These are phyloP conservation scores for Penicillium corylophilum DNA, from an alignment of 2,329 filamentous ascomycete species.

Conservation along the genomic window DNA sequence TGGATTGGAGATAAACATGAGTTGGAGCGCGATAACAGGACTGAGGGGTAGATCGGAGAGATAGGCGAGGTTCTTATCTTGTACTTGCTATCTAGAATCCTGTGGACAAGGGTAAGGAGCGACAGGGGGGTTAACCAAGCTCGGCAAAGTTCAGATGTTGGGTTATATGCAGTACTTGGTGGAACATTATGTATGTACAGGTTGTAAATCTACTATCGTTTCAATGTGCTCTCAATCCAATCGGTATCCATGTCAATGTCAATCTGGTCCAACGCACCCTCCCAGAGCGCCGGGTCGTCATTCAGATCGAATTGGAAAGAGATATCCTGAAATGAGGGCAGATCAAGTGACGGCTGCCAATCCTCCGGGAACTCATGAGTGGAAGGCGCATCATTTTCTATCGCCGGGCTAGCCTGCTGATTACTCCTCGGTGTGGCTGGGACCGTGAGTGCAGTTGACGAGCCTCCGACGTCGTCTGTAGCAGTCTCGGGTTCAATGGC, in stretches of 20 bases:
- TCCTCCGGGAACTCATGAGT: constrained; percentile 6
- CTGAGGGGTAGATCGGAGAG: not conserved
- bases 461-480: not conserved
- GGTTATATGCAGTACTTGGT: too few relatives aligned
- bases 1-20: not conserved
- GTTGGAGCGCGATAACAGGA: not conserved
- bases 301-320: constrained; percentile 38
- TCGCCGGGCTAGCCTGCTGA: constrained; percentile 9
- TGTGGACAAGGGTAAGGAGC: too few relatives aligned
- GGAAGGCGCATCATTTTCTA: not conserved
- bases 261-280: constrained; percentile 41
- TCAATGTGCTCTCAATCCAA: constrained; percentile 37
- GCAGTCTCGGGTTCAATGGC: constrained; percentile 25
- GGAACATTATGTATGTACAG: not conserved
- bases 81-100: not conserved
- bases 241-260: constrained; percentile 45
- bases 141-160: too few relatives aligned
- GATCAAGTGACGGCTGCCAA: constrained; percentile 21
- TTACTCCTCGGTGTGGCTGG: constrained; percentile 18
- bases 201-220: constrained; percentile 15
- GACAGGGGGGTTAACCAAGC: not conserved
- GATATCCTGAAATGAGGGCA: constrained; percentile 30
- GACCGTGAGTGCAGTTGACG: constrained; percentile 2
- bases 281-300: constrained; percentile 43
- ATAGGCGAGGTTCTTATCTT: not conserved